Percentiles rank a stretch among this genome's conserved stretches.
phyloP scores from a whole-genome alignment of 2,329 filamentous ascomycete genomes.

The Teratosphaeria pseudoeucalypti region DNA sequence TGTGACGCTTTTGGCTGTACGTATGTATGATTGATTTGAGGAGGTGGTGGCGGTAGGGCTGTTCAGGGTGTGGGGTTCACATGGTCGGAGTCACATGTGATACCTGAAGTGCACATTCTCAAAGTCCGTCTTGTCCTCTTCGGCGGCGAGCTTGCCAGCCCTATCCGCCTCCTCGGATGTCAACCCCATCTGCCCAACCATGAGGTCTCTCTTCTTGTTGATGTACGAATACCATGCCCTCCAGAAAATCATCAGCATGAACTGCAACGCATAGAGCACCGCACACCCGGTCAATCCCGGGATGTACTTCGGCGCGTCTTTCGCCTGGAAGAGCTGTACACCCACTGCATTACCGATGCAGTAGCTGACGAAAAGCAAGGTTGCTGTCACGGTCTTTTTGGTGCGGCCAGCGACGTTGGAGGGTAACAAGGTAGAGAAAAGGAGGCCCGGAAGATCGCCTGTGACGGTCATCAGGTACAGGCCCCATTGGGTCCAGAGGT shows the following conservation, averaged over 20 bases:
- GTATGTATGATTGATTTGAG: too few relatives aligned
- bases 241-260: neutral
- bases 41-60: too few relatives aligned
- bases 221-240: neutral
- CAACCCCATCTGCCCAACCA: neutral
- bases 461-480: neutral
- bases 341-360: slow-evolving; percentile 37
- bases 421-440: slow-evolving; percentile 10
- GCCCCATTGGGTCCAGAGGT: neutral
- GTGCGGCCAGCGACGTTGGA: slow-evolving; percentile 37
- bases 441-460: neutral
- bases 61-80: too few relatives aligned
- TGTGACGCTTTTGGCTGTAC: too few relatives aligned
- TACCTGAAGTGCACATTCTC: neutral
- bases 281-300: slow-evolving; percentile 31
- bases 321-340: slow-evolving; percentile 33
- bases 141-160: neutral
- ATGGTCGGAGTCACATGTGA: neutral
- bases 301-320: slow-evolving; percentile 35
- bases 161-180: neutral
- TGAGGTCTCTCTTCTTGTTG: neutral
- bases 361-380: slow-evolving; percentile 35
- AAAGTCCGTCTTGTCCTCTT: neutral
- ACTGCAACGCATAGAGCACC: slow-evolving; percentile 5
- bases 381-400: slow-evolving; percentile 34